Percentiles rank a stretch among this genome's conserved stretches.
Evolutionary conservation across 441 rosid genomes (phyloP).

Genomic region (Rhodomyrtus psidioides): DNA sequence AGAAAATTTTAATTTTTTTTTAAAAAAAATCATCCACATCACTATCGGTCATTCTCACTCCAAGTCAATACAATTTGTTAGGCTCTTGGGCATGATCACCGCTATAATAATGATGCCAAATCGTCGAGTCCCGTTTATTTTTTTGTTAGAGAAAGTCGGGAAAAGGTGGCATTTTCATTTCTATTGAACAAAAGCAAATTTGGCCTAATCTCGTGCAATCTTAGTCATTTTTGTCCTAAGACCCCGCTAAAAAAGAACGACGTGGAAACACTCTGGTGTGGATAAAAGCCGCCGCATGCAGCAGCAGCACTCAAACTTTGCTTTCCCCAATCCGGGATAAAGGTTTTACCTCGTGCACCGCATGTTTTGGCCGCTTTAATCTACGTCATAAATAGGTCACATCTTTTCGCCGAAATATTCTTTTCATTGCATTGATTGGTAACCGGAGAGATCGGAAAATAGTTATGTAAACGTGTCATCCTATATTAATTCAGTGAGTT

Average conservation of each 20-base stretch:
- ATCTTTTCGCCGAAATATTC: background rate
- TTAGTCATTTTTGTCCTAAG: background rate
- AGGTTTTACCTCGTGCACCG: too few species aligned
- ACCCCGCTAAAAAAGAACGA: background rate
- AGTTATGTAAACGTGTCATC: too few species aligned
- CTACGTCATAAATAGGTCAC: background rate
- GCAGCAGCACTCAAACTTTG: background rate
- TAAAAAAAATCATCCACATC: too few species aligned
- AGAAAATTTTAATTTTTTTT: background rate
- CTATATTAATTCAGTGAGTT: too few species aligned
- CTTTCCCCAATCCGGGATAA: background rate
- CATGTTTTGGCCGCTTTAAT: background rate
- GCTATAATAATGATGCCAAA: background rate
- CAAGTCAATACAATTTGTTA: background rate
- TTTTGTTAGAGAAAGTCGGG: background rate
- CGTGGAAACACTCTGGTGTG: background rate
- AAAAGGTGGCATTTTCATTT: background rate
- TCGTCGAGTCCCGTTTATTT: too few species aligned
- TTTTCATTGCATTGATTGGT: background rate
- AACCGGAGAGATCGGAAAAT: too few species aligned
- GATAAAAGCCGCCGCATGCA: background rate
- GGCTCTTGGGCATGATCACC: too few species aligned
- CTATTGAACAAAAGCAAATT: background rate
- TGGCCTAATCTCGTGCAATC: background rate
- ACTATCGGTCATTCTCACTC: background rate